Evolutionary conservation across 2,329 filamentous ascomycete genomes (phyloP).

Genomic region (Diaporthe velutina): DNA sequence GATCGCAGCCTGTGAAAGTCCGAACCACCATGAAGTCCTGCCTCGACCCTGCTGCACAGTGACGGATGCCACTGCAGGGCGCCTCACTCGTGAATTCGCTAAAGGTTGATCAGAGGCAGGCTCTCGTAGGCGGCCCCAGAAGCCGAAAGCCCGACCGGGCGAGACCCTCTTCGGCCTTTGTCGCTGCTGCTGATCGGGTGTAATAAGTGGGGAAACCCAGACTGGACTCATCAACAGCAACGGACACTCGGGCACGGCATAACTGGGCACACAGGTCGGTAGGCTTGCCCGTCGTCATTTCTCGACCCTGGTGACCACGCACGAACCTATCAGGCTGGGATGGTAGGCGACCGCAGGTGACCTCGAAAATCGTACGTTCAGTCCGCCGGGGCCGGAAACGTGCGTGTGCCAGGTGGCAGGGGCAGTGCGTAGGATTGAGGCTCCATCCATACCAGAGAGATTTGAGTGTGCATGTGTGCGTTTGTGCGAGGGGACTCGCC

Average conservation of each 20-base stretch:
- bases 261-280: neutral
- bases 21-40: neutral
- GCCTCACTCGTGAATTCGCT: neutral
- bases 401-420: neutral
- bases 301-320: neutral
- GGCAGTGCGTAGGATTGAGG: constrained; percentile 1
- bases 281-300: constrained; percentile 23
- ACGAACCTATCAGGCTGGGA: neutral
- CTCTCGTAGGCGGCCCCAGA: constrained; percentile 5
- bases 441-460: neutral
- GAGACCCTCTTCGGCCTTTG: neutral
- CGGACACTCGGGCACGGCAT: neutral
- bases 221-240: neutral
- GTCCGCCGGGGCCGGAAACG: neutral
- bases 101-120: neutral
- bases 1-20: neutral
- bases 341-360: neutral
- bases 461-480: neutral
- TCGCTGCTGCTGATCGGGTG: constrained; percentile 9
- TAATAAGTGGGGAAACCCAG: constrained; percentile 11
- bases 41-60: constrained; percentile 11
- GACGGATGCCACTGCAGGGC: constrained; percentile 4
- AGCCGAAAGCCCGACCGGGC: constrained; percentile 26
- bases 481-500: neutral
- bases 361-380: neutral